Evolutionary conservation across 164 flowering plant genomes (phyloP), one percentile per base, ranked within the genome.

Genomic region (Dillenia suffruticosa): DNA sequence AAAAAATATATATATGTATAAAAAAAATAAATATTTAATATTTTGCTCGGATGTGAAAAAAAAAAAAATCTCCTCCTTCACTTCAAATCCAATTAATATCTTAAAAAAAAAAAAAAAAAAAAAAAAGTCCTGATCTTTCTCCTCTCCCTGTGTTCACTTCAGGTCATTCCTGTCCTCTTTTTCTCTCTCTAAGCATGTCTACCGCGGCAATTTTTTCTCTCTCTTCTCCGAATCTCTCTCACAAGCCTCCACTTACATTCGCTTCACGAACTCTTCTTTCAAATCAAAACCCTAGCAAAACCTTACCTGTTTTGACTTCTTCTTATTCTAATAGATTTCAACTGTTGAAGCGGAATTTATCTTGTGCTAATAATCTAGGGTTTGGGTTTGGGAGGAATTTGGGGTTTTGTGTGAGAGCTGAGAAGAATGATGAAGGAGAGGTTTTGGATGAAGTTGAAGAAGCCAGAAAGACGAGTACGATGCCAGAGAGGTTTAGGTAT

Each of bases 401-500:
- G 49, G 46, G 63, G 45, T 47, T 59, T 49, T 43, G 19, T 56
- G 48, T 47, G 44, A 22, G 22, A 43, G 44, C 73, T 44, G 64
- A 58, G 14, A 59, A 44, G 15, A 66, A 69, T 68, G 76, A 51
- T 14, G 74, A 26, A 62, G 71, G 63, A 40, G 61, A 57, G 64
- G 74, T 40, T 7, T 72, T 32, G 8, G 81, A 72, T 3, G 84
- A 77, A 61, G 69, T 65, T n/a, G 89, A 81, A 60, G 72, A 74
- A 56, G 79, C 59, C 16, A 63, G 86, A 52, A 81, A 81, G 32
- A 72, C 77, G 68, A 85, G 96, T 66, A 84, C 82, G 51, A 73
- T 82, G 88, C 91, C 93, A 40, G 76, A 76, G 13, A 64, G 87
- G 69, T 87, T 90, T 68, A 72, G 88, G 64, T 70, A 82, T 60